Conservation (phyloP, 2,329 filamentous ascomycete genomes). For the Botryotinia convoluta region DNA sequence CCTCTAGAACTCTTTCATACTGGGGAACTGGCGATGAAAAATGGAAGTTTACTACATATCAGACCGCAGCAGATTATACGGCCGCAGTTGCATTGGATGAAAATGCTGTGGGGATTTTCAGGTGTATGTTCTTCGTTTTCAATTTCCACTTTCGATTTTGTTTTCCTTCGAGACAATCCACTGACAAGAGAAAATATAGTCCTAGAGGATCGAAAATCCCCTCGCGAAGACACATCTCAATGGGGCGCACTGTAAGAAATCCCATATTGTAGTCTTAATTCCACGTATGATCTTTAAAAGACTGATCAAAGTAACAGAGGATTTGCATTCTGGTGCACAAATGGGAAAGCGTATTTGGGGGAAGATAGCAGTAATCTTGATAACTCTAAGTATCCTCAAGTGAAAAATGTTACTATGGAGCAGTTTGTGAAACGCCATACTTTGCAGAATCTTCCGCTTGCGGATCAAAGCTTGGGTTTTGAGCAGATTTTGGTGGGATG, state of each 20-base stretch:
- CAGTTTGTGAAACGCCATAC: background rate
- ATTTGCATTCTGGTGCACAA: background rate
- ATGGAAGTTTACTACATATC: background rate
- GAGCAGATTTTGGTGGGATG: background rate
- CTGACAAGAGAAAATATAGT: background rate
- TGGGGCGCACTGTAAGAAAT: background rate
- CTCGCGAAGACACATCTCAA: background rate
- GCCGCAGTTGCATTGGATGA: background rate
- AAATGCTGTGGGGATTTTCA: background rate
- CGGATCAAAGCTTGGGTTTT: background rate
- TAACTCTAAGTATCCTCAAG: background rate
- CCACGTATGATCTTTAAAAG: background rate
- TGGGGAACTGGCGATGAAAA: background rate
- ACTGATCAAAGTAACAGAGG: background rate
- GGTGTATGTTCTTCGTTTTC: background rate
- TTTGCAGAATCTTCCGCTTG: background rate
- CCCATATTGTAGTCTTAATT: background rate
- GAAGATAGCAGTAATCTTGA: background rate
- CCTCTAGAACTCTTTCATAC: background rate
- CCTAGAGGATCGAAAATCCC: background rate
- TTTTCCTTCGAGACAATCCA: background rate
- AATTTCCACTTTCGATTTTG: background rate
- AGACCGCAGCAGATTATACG: background rate
- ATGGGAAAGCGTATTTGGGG: background rate
- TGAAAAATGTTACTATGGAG: background rate